Conservation (phyloP, 2,329 filamentous ascomycete genomes). For the Clonostachys byssicola region DNA sequence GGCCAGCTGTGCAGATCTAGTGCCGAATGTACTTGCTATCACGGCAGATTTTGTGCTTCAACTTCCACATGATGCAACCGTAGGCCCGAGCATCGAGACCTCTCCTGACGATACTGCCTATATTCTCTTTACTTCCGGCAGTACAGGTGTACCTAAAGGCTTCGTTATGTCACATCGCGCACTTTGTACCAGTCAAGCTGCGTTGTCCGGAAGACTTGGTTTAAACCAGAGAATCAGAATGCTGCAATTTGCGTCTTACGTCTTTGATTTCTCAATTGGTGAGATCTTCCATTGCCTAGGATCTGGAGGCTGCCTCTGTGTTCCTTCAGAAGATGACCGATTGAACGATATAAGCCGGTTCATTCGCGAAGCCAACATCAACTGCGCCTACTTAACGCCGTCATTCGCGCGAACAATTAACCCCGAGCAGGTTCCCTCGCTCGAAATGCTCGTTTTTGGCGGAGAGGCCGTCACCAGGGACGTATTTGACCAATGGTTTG, state of each 20-base stretch:
- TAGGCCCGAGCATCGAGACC: not conserved
- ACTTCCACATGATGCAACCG: conserved; percentile 11
- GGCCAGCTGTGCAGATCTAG: conserved; percentile 10
- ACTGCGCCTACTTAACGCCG: not conserved
- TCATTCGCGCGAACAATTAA: not conserved
- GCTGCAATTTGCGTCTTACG: not conserved
- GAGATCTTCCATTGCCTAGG: not conserved
- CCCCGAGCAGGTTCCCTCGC: not conserved
- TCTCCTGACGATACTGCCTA: conserved; percentile 5
- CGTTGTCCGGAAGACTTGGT: not conserved
- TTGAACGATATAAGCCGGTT: not conserved
- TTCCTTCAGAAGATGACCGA: not conserved
- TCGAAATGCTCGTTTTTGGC: conserved; percentile 3
- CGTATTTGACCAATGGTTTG: conserved; percentile 4
- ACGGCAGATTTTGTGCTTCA: not conserved
- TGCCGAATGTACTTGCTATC: conserved; percentile 3
- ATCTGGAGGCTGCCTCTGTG: not conserved
- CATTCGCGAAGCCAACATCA: not conserved
- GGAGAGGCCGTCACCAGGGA: conserved; percentile 4
- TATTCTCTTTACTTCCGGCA: conserved; percentile 11
- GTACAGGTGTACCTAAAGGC: conserved; percentile 12
- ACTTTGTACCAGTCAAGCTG: conserved; percentile 1
- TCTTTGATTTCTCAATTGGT: not conserved
- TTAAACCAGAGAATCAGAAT: conserved; percentile 34
- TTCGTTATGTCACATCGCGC: conserved; percentile 10